A percentile compares a stretch with the other conserved stretches of the same genome.
Evolutionary conservation across 371 early-diverging fungal species (phyloP).

Genomic region (Rhizopus arrhizus): DNA sequence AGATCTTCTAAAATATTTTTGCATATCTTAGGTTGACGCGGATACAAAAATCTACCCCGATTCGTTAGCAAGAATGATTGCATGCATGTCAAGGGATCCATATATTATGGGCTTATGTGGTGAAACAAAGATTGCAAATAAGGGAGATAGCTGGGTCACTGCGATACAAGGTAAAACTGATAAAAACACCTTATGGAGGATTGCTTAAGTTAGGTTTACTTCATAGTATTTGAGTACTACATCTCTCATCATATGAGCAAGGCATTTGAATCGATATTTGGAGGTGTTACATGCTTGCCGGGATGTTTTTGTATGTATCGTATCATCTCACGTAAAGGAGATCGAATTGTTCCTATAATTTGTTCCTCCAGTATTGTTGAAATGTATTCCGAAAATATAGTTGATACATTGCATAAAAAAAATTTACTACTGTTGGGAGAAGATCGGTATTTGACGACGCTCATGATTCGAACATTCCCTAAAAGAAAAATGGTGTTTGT

Average conservation of each 20-base stretch:
- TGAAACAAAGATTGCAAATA: constrained; percentile 88
- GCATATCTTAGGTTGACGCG: constrained; percentile 78
- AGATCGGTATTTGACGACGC: constrained; percentile 93
- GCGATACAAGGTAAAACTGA: constrained; percentile 76
- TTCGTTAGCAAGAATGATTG: constrained; percentile 73
- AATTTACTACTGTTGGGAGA: constrained; percentile 94
- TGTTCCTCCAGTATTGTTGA: constrained; percentile 87
- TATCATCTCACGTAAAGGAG: constrained; percentile 82
- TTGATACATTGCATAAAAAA: constrained; percentile 94
- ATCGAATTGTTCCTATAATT: constrained; percentile 77
- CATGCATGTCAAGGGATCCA: constrained; percentile 75
- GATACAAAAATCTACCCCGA: constrained; percentile 89
- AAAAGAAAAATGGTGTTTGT: constrained; percentile 90
- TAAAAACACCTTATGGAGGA: background rate
- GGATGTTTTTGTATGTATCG: constrained; percentile 97
- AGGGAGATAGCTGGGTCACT: constrained; percentile 82
- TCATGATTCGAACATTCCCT: constrained; percentile 93
- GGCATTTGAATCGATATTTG: constrained; percentile 96
- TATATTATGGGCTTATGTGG: constrained; percentile 84
- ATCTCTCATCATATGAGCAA: constrained; percentile 94
- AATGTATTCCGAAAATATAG: constrained; percentile 87
- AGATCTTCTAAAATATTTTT: too few species aligned
- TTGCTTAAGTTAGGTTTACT: background rate
- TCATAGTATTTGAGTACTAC: constrained; percentile 37
- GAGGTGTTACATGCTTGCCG: constrained; percentile 95